A percentile compares a stretch with the other conserved stretches of the same genome.
Conservation (phyloP, 139 green algal species). For the Edaphochlamys debaryana region DNA sequence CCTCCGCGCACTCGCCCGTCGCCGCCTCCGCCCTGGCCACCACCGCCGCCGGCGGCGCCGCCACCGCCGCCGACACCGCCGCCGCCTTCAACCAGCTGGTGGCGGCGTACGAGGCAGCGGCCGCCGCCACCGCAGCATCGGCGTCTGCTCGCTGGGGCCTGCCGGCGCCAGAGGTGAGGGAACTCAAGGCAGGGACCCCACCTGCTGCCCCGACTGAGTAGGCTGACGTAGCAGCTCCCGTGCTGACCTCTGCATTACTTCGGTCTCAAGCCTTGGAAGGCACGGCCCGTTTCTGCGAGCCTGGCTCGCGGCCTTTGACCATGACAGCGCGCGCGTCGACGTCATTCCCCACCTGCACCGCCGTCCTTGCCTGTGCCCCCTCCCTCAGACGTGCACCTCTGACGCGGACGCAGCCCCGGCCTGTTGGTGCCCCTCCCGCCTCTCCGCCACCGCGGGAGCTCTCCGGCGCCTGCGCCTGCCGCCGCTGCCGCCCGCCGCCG, state of each 20-base stretch:
- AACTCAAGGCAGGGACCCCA: background rate
- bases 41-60: too few relatives aligned
- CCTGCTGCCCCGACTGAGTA: background rate
- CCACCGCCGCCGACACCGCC: background rate
- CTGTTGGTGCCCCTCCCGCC: constrained; percentile 1
- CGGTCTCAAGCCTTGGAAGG: too few relatives aligned
- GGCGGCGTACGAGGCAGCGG: constrained; percentile 18
- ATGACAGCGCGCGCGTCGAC: background rate
- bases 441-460: background rate
- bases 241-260: too few relatives aligned
- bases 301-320: background rate
- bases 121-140: background rate
- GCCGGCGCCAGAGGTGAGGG: constrained; percentile 26
- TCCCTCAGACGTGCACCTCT: background rate
- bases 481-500: background rate
- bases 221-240: too few relatives aligned
- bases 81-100: constrained; percentile 32
- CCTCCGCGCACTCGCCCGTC: too few relatives aligned
- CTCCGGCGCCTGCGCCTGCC: constrained; percentile 3
- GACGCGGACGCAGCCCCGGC: constrained; percentile 14
- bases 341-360: background rate
- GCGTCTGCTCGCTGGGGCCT: constrained; percentile 36
- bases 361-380: too few relatives aligned
- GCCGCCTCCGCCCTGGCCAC: too few relatives aligned
- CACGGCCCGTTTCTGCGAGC: background rate